Evolutionary conservation across 768 basidiomycete genomes (phyloP), one percentile per base, ranked within the genome.

Genomic region (Trametes punicea): DNA sequence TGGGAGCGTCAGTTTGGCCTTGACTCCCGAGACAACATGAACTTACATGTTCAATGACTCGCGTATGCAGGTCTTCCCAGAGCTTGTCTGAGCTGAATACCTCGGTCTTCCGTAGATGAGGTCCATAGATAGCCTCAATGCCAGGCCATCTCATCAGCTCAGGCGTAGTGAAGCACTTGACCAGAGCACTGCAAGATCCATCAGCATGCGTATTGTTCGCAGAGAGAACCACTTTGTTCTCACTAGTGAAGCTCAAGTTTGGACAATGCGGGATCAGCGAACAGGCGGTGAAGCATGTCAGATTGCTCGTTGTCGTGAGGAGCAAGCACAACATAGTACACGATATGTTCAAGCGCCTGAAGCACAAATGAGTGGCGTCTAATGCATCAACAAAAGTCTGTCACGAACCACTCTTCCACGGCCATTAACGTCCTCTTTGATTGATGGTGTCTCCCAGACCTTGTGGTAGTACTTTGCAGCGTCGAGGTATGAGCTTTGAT

Each of bases 141-240:
- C 93, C 91, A 1, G 96, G 93, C 97, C 97, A 99, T 62, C 95
- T 77, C 90, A 97, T 95, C 49, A 98, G 78, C 66, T 98, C 94
- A 49, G 83, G 84, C 1, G 93, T 97, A 38, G 85, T 85, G 70
- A 98, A 98, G 60, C 89, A 93, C 75, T 97, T 97, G 40, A 94
- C 83, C 33, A 98, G 83, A 61, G 94, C 93, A 65, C 96, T 98
- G 64, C n/a, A 36, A 21, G 70, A 58, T 31, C 7, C 44, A 23
- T 64, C 47, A 34, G 39, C 21, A 2, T 40, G 36, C 36, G 4
- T 38, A 1, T 16, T 29, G 29, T 52, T 61, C 42, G 18, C 36
- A n/a, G n/a, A n/a, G n/a, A n/a, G n/a, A n/a, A n/a, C n/a, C 31
- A 36, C 13, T 29, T 18, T 9, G 70, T 75, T 73, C 75, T 42